Evolutionary conservation across 495 filamentous ascomycete genomes (phyloP), one percentile per base, ranked within the genome.

Genomic region (Penicillium cataractarum): DNA sequence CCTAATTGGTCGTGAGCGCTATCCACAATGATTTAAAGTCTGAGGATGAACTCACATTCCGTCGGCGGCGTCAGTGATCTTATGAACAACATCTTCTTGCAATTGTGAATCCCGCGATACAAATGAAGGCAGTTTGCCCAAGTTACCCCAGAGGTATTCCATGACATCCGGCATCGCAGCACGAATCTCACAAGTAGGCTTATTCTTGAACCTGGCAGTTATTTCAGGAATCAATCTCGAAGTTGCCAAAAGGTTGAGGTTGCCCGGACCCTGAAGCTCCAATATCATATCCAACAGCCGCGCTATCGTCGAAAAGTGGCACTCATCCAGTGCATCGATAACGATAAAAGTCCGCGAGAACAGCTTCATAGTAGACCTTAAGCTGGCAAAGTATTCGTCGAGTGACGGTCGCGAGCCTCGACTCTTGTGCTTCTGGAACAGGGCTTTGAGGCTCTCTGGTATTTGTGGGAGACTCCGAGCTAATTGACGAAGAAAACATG

Each of bases 291-390:
- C 21, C 33, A 56, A 33, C 8, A 56, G 37, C 31, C 32, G 54
- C 6, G 37, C 6, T 19, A 31, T n/a, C 6, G 21, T 56, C 5
- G n/a, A 17, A 5, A 27, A 17, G 2, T 21, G 21, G 19, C 54
- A 56, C 3, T 56, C 54, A 8, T 56, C 54, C 4, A 56, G 24
- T n/a, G 54, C 54, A 29, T 56, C 54, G 22, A 56, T 33, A 10
- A 56, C 26, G 15, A 56, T 42, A 56, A 27, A 56, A 19, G 54
- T 12, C n/a, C 35, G 8, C 12, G 33, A 40, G 3, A 42, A 15
- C 54, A 9, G 33, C 9, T 21, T 26, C 9, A 55, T 3, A 3
- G 27, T 21, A 2, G n/a, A 17, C 1, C 22, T 29, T 3, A 50
- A 6, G 8, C n/a, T 21, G 15, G n/a, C 29, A 6, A 54, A 21